Conservation (phyloP, 176 grass and related monocot species). For the Zoysia pacifica region DNA sequence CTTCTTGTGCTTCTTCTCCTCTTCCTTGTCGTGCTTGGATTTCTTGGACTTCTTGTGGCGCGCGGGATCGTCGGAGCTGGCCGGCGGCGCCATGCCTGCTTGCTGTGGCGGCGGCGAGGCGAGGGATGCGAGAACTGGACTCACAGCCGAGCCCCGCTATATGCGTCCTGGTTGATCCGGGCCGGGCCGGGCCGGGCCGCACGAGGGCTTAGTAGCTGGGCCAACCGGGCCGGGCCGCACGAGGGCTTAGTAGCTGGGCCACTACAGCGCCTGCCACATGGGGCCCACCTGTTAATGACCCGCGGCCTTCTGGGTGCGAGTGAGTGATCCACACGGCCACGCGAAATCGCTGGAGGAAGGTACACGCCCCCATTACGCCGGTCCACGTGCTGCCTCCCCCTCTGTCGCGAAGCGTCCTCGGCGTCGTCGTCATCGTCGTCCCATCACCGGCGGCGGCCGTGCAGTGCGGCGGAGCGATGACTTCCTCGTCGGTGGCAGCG, state of each 20-base stretch:
- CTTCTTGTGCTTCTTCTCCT: conserved; percentile 41
- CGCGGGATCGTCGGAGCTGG: conserved; percentile 24
- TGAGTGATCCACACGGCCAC: not conserved
- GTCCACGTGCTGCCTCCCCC: not conserved
- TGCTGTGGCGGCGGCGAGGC: not conserved
- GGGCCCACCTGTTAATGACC: not conserved
- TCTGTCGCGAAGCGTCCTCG: not conserved
- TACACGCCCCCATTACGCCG: not conserved
- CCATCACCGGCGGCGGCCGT: not conserved
- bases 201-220: too few species aligned
- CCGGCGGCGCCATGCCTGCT: conserved; percentile 53
- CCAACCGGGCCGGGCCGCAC: not conserved
- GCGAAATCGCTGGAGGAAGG: not conserved
- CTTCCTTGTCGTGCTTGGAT: not conserved
- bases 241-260: not conserved
- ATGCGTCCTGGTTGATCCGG: not conserved
- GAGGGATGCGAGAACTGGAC: too few species aligned
- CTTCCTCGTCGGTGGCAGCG: not conserved
- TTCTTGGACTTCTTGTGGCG: conserved; percentile 41
- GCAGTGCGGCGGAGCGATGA: not conserved
- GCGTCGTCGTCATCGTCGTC: not conserved
- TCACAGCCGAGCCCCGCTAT: not conserved
- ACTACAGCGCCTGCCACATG: not conserved
- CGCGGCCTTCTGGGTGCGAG: not conserved
- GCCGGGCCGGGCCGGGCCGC: not conserved